A percentile compares a stretch with the other conserved stretches of the same genome.
phyloP scores from a whole-genome alignment of 1,284 basidiomycete species.

The Cutaneotrichosporon cyanovorans region DNA sequence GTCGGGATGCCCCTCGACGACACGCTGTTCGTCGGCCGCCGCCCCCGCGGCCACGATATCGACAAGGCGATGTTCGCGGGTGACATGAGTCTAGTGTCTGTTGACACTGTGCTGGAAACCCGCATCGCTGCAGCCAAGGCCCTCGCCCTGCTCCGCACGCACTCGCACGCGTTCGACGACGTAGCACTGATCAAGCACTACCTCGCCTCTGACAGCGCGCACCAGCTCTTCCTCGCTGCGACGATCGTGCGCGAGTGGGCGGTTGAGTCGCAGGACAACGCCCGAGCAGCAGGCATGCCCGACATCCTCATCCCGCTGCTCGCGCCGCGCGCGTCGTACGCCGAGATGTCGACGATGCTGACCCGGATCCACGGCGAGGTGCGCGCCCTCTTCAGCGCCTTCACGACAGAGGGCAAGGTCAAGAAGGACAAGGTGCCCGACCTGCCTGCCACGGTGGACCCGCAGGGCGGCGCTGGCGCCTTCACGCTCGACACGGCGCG shows the following conservation, averaged over 20 bases:
- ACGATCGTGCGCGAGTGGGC: slow-evolving; percentile 93
- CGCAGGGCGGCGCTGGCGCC: slow-evolving; percentile 54
- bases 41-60: slow-evolving; percentile 67
- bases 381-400: slow-evolving; percentile 67
- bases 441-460: slow-evolving; percentile 69
- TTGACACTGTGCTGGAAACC: slow-evolving; percentile 73
- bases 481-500: slow-evolving; percentile 80
- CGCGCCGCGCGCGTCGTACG: slow-evolving; percentile 75
- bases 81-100: slow-evolving; percentile 74
- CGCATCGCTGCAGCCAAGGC: slow-evolving; percentile 74
- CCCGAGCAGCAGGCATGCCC: slow-evolving; percentile 54
- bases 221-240: slow-evolving; percentile 79
- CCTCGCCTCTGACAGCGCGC: slow-evolving; percentile 76
- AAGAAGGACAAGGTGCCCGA: slow-evolving; percentile 69
- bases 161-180: slow-evolving; percentile 20
- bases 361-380: slow-evolving; percentile 76
- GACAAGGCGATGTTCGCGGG: slow-evolving; percentile 94
- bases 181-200: slow-evolving; percentile 67
- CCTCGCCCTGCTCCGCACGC: slow-evolving; percentile 51
- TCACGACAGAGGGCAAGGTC: slow-evolving; percentile 78
- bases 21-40: slow-evolving; percentile 56
- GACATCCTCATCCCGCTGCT: slow-evolving; percentile 62
- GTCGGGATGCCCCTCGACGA: slow-evolving; percentile 73
- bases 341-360: slow-evolving; percentile 82
- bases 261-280: slow-evolving; percentile 48